Conservation (phyloP, 2,329 filamentous ascomycete species). For the Akanthomyces uredinophilus region DNA sequence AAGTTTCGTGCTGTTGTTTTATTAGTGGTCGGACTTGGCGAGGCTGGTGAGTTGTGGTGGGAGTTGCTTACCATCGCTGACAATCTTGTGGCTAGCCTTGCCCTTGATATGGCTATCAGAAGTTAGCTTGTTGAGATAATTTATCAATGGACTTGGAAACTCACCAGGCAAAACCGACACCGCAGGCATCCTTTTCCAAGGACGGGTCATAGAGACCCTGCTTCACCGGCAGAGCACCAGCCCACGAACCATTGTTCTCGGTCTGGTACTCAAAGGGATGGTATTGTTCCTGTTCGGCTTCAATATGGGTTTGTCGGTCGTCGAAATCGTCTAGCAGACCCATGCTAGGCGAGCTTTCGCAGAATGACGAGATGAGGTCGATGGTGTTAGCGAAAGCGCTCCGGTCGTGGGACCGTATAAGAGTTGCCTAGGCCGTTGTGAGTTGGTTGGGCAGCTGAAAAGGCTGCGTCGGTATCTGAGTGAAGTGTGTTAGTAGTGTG, state of each 20-base stretch:
- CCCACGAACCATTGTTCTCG: constrained; percentile 83
- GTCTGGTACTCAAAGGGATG: constrained; percentile 80
- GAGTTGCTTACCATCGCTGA: constrained; percentile 78
- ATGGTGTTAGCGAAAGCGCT: background rate
- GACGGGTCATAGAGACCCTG: constrained; percentile 97
- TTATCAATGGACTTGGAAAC: constrained; percentile 22
- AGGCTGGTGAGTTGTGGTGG: background rate
- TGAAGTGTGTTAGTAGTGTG: background rate
- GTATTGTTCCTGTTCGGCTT: constrained; percentile 56
- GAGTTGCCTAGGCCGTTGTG: constrained; percentile 4
- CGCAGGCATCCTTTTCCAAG: constrained; percentile 97
- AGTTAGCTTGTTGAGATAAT: constrained; percentile 8
- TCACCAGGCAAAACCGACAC: constrained; percentile 98
- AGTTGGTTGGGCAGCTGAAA: constrained; percentile 2
- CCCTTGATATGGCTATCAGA: constrained; percentile 84
- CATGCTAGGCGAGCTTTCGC: constrained; percentile 59
- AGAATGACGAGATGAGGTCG: background rate
- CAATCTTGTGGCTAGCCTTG: constrained; percentile 94
- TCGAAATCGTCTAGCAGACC: constrained; percentile 61
- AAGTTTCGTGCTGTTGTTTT: constrained; percentile 68
- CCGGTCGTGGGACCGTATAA: background rate
- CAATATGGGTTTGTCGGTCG: constrained; percentile 60
- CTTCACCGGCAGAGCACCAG: constrained; percentile 90
- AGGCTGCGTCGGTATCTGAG: background rate
- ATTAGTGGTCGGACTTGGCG: constrained; percentile 13